Base-by-base conservation (phyloP, 768 basidiomycete species). In the Leucogyrophana mollusca region DNA sequence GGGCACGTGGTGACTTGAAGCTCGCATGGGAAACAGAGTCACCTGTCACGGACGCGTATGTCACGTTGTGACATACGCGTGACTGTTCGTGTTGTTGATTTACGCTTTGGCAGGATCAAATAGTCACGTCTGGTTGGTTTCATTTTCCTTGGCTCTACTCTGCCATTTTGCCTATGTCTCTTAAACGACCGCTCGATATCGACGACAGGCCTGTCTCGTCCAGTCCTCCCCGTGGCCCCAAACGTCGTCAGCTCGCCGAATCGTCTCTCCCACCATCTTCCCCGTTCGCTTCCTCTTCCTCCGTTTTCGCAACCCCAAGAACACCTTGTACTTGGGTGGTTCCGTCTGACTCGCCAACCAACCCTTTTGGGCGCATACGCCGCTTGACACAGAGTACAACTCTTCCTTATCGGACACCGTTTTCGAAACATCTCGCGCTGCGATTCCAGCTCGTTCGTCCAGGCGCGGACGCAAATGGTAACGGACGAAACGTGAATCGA, bases 271-370 rank as follows among this genome's bases (percentile, higher is more conserved):
- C 66, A 3, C 57, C 61, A 0, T 58, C 64, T 27, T 60, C 59
- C 14, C 54, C 68, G 18, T 24, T 65, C 40, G 49, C 65, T 4
- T 56, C 63, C 8, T 55, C 57, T 25, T 60, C 57, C 14, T 57
- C 57, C 22, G 48, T 46, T 4, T 56, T 55, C 27, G 56, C 65
- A 20, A 61, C 70, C 0, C 59, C 71, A 2, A 64, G 65, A 47
- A 75, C 73, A 3, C 71, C 76, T 1, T 13, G 24, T 40, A 73
- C 58, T 61, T 79, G 44, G 63, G 69, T 41, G 55, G 65, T 58
- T 1, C 81, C 85, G 4, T 77, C 71, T 5, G 85, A 88, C 66
- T 86, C 85, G 0, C 85, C 86, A 0, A 76, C 80, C 3, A 87
- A 87, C 54, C 86, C 85, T 0, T 82, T 87, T 49, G 82, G 83